Conservation (phyloP, 2,329 filamentous ascomycete genomes). For the Alternaria gansuensis region DNA sequence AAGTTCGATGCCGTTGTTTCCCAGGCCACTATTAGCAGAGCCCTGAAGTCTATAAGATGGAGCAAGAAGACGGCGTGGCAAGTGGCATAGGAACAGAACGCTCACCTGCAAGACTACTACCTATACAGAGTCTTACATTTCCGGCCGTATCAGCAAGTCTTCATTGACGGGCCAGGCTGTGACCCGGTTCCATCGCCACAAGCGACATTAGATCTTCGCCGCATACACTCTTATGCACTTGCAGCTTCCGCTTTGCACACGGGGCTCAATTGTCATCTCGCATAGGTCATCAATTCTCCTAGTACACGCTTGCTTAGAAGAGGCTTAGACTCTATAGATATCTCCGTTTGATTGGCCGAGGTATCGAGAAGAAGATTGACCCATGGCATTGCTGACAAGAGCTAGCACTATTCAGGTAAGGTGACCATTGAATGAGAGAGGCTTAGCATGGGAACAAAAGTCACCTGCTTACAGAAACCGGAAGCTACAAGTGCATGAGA, state of each 20-base stretch:
- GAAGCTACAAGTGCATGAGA: constrained; percentile 1
- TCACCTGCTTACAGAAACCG: background rate
- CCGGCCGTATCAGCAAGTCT: no score
- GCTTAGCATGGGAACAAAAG: no score
- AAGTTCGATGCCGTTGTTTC: no score
- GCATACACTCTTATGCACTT: constrained; percentile 5
- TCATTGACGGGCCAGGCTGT: no score
- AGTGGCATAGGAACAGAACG: no score
- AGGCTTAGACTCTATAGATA: constrained; percentile 8
- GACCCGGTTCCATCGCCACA: no score
- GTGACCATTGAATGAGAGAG: background rate
- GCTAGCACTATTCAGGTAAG: constrained; percentile 3
- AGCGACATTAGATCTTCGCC: no score
- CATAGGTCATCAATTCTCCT: background rate
- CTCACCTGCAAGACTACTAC: no score
- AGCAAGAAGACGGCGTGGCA: no score
- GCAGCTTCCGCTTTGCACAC: constrained; percentile 8
- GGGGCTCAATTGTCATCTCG: background rate
- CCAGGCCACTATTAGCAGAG: no score
- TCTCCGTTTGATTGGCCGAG: background rate
- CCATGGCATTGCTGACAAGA: background rate
- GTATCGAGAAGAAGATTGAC: background rate
- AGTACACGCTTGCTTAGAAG: background rate
- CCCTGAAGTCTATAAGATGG: no score
- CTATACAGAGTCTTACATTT: no score